A percentile compares a stretch with the other conserved stretches of the same genome.
Conservation (phyloP, 2,329 filamentous ascomycete genomes). For the Aspergillus hortae region DNA sequence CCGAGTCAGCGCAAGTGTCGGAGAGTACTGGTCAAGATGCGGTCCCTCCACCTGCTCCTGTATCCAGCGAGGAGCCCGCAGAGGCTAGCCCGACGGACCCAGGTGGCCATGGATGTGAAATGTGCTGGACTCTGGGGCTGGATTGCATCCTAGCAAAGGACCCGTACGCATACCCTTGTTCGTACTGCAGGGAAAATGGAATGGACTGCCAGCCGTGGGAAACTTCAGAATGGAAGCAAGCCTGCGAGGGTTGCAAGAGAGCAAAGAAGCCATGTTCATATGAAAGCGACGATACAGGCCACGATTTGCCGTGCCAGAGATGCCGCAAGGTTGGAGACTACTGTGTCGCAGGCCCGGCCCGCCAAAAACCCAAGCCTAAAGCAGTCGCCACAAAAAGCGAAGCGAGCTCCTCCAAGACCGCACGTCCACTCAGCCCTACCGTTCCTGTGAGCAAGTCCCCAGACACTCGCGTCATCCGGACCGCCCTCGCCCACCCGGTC, state of each 20-base stretch:
- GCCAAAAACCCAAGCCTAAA: neutral
- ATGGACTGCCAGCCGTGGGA: neutral
- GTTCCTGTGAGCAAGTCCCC: neutral
- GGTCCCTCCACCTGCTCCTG: neutral
- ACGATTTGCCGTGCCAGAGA: neutral
- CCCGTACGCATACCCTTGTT: neutral
- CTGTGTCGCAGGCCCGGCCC: neutral
- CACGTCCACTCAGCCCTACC: too few relatives aligned
- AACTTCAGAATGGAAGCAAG: neutral
- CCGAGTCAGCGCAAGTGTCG: neutral
- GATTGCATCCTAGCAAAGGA: neutral
- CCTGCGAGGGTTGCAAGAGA: neutral
- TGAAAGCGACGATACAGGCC: neutral
- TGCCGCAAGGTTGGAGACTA: neutral
- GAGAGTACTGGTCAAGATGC: neutral
- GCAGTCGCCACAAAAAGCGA: neutral
- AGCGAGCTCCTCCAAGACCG: neutral
- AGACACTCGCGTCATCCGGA: conserved; percentile 27
- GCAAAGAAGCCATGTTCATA: neutral
- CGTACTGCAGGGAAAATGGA: neutral
- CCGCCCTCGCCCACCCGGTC: conserved; percentile 40
- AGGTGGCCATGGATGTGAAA: neutral
- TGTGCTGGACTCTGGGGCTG: neutral
- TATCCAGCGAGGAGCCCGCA: neutral
- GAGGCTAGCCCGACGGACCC: neutral